These are phyloP conservation scores for Tuctoria greenei DNA, from an alignment of 176 grass and related monocot genomes.

Conservation along the genomic window DNA sequence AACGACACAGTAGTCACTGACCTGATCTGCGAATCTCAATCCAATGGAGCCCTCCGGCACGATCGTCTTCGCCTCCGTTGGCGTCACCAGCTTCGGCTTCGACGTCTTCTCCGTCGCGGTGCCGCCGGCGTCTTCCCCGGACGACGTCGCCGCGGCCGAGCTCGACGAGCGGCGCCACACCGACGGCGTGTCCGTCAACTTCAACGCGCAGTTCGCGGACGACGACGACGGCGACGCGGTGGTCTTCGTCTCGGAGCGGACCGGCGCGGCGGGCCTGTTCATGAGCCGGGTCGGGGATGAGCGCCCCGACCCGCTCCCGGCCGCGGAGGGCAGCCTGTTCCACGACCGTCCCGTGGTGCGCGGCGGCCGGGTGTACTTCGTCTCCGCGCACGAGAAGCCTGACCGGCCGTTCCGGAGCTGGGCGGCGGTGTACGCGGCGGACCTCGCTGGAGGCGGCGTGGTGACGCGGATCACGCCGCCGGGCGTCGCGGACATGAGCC, in stretches of 20 bases:
- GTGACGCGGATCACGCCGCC: conserved; percentile 39
- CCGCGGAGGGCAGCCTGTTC: conserved; percentile 55
- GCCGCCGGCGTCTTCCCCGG: conserved; percentile 5
- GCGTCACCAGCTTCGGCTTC: conserved; percentile 76
- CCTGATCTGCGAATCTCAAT: conserved; percentile 8
- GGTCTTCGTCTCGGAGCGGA: conserved; percentile 77
- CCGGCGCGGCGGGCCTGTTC: conserved; percentile 58
- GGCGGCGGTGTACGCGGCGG: conserved; percentile 68
- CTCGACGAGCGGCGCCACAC: conserved; percentile 69
- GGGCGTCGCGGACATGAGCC: conserved; percentile 82
- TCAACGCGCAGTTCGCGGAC: conserved; percentile 81
- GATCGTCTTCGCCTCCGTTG: conserved; percentile 59
- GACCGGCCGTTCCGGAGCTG: conserved; percentile 61
- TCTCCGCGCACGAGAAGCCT: conserved; percentile 70
- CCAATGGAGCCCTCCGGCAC: conserved; percentile 76
- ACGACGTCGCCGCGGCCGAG: not conserved
- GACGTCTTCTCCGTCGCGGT: conserved; percentile 81
- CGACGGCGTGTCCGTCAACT: conserved; percentile 76
- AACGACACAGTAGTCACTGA: not conserved
- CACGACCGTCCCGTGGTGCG: conserved; percentile 76
- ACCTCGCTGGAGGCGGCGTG: not conserved
- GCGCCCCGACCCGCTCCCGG: conserved; percentile 45
- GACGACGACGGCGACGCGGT: conserved; percentile 54
- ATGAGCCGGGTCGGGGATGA: conserved; percentile 16
- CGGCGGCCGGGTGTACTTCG: conserved; percentile 51